These are phyloP conservation scores for Globisporangium megalacanthum DNA, from an alignment of 352 stramenopile species.

Conservation along the genomic window DNA sequence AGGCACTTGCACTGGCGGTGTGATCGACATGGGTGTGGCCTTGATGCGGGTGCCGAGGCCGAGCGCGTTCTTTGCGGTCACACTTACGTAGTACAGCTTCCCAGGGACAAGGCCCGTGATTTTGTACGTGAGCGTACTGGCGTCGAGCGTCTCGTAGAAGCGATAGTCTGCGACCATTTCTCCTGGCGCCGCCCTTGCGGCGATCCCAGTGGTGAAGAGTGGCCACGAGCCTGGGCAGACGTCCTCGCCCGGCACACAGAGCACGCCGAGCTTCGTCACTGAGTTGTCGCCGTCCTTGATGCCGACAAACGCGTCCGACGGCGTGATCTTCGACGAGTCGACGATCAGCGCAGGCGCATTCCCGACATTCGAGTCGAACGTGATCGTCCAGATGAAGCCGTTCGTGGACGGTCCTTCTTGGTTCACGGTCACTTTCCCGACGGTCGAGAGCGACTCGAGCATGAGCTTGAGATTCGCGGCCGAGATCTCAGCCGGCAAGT, in stretches of 20 bases:
- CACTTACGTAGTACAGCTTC: constrained; percentile 76
- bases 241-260: constrained; percentile 41
- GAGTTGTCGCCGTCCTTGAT: constrained; percentile 80
- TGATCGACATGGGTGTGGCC: constrained; percentile 38
- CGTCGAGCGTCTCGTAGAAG: constrained; percentile 66
- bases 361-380: constrained; percentile 65
- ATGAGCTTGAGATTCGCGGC: constrained; percentile 40
- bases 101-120: constrained; percentile 70
- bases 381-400: constrained; percentile 69
- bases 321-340: constrained; percentile 59
- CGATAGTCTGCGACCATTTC: constrained; percentile 58
- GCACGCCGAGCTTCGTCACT: constrained; percentile 32
- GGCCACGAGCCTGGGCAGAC: constrained; percentile 49
- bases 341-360: constrained; percentile 45
- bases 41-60: constrained; percentile 41
- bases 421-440: constrained; percentile 52
- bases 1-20: constrained; percentile 73
- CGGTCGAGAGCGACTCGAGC: constrained; percentile 55
- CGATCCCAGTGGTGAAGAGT: constrained; percentile 24
- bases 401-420: constrained; percentile 22
- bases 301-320: constrained; percentile 31
- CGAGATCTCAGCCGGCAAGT: constrained; percentile 35
- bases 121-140: constrained; percentile 50
- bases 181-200: constrained; percentile 27
- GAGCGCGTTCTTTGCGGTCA: constrained; percentile 86